phyloP scores from a whole-genome alignment of 2,329 filamentous ascomycete species.

The Penicillium sp. region DNA sequence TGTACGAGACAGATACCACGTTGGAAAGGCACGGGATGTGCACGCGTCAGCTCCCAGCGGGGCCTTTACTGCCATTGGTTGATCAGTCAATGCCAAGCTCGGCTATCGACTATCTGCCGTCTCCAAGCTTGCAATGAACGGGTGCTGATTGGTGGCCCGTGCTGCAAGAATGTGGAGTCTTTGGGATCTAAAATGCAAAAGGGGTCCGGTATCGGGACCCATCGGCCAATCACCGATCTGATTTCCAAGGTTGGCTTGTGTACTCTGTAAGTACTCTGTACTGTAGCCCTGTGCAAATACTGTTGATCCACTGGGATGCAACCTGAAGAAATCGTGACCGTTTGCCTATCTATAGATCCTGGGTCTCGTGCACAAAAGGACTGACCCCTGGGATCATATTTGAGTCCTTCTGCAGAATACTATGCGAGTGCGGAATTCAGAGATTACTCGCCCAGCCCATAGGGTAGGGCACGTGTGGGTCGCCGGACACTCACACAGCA shows the following conservation, averaged over 20 bases:
- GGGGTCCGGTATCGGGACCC: slow-evolving; percentile 21
- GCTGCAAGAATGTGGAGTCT: slow-evolving; percentile 22
- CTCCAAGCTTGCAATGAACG: slow-evolving; percentile 9
- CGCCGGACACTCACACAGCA: not conserved
- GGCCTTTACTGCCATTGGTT: slow-evolving; percentile 26
- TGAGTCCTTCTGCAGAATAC: not conserved
- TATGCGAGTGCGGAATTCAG: too few species aligned
- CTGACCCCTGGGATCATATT: not conserved
- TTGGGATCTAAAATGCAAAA: slow-evolving; percentile 6
- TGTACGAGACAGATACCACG: slow-evolving; percentile 15
- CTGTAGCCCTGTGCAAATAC: not conserved
- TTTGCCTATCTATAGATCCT: not conserved
- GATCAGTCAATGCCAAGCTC: slow-evolving; percentile 36
- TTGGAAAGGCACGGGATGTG: slow-evolving; percentile 26
- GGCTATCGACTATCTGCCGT: slow-evolving; percentile 45
- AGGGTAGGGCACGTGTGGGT: too few species aligned
- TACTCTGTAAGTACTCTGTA: not conserved
- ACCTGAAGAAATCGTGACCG: not conserved
- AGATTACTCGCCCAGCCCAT: not conserved
- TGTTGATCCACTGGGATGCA: not conserved
- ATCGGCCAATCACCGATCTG: slow-evolving; percentile 11
- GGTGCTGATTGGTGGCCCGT: slow-evolving; percentile 2
- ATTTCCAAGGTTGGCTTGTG: not conserved
- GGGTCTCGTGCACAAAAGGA: too few species aligned
- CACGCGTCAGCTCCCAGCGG: slow-evolving; percentile 39